Evolutionary conservation across 1,139 yeast species (phyloP), one percentile per base, ranked within the genome.

Genomic region (Scheffersomyces illinoinensis): DNA sequence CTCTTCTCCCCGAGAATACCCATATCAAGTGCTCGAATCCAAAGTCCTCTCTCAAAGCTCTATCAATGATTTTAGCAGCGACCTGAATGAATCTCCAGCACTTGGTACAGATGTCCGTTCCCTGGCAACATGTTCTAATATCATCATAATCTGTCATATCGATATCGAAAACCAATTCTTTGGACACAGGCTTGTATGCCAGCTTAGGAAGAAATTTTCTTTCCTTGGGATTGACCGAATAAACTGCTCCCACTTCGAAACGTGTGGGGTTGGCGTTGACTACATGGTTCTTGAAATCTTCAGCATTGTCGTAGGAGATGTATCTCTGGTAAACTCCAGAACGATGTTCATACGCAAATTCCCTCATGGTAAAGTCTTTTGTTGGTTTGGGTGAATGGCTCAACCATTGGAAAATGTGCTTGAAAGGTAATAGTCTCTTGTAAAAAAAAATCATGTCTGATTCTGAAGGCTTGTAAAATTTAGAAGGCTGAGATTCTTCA

Each of bases 1-100:
- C 99, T 83, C 99, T 90, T 79, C 99, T 89, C 54, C 99, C 99
- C 0, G 98, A 92, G 71, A 92, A 95, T 2, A 95, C 97, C 99
- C 99, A 95, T 54, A 95, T 79, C 70, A 93, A 78, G 71, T 92
- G 89, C 58, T 87, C 77, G 73, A 92, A 93, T 0, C 98, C 98
- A 75, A 96, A 95, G 73, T 95, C 99, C 55, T 92, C 91, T 58
- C 85, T 78, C 58, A 95, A 78, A 0, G 97, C 89, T 1, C 75
- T 70, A 60, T 91, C 93, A 60, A 96, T 77, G 53, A 93, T 86
- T 66, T 87, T 83, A 59, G 93, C 85, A 1, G 98, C 97, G 24
- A 93, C 86, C n/a, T 91, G 87, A 63, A 95, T 91, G 70, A 93
- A 95, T 62, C 86, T 89, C 99, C 99, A 95, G 78, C 99, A 95